Conservation (phyloP, 208 protist genomes). For the Phytomonas sp. region DNA sequence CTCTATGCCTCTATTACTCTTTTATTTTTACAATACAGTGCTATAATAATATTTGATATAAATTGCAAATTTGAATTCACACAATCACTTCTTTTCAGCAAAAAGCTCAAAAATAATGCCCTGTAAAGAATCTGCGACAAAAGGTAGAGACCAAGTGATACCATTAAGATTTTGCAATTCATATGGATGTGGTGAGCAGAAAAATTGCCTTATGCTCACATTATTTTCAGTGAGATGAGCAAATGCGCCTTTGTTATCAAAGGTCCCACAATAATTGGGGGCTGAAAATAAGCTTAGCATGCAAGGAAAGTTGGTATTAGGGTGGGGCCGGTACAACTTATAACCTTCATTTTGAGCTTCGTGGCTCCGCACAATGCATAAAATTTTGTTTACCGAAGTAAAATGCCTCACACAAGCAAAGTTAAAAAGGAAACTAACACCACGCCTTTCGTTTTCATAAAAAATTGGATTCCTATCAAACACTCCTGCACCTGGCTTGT, state of each 20-base stretch:
- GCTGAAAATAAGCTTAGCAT: slow-evolving; percentile 96
- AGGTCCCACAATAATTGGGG: slow-evolving; percentile 97
- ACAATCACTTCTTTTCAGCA: slow-evolving; percentile 4
- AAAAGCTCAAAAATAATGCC: slow-evolving; percentile 56
- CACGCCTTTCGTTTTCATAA: slow-evolving; percentile 65
- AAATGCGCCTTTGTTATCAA: slow-evolving; percentile 94
- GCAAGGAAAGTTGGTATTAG: slow-evolving; percentile 88
- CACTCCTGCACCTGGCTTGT: slow-evolving; percentile 37
- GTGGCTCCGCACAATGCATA: slow-evolving; percentile 95
- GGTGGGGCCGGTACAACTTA: slow-evolving; percentile 89
- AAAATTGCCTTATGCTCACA: slow-evolving; percentile 97
- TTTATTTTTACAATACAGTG: too few relatives aligned
- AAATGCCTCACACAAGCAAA: slow-evolving; percentile 86
- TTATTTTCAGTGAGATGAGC: slow-evolving; percentile 91
- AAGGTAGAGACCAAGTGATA: slow-evolving; percentile 95
- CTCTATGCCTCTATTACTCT: too few relatives aligned
- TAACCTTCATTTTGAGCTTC: slow-evolving; percentile 92
- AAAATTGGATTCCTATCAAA: slow-evolving; percentile 63
- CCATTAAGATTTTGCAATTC: slow-evolving; percentile 95
- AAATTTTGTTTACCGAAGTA: slow-evolving; percentile 90
- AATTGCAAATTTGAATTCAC: slow-evolving; percentile 3
- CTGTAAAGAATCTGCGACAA: slow-evolving; percentile 93
- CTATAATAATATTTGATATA: neutral
- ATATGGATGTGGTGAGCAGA: slow-evolving; percentile 65
- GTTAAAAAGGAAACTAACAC: slow-evolving; percentile 86